Base-by-base conservation (phyloP, 2,329 filamentous ascomycete species). In the Diaporthe sp. region DNA sequence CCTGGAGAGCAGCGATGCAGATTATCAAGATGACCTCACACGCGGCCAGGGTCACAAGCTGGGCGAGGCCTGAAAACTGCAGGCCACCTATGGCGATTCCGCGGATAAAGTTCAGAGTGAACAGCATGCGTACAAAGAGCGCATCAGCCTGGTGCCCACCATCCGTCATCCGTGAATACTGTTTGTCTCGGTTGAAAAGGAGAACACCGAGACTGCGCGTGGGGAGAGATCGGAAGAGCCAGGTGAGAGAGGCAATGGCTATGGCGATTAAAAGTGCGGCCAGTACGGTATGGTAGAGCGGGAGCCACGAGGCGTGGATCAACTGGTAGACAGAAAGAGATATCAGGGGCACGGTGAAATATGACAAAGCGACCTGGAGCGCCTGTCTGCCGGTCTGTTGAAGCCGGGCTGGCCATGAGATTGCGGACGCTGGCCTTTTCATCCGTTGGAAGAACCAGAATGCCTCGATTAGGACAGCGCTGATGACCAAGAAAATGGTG, bases 331-430 rank as follows among this genome's bases (percentile, higher is more conserved):
- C 42, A 6, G 0, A 78, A 0, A 2, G 83, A 0, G 94, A 89
- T 13, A 95, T 88, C 60, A 95, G 87, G 0, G 94, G 94, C 9
- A 95, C 84, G 60, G 95, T 86, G 79, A 96, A 93, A 83, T 92
- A 96, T 82, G 94, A 95, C 85, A 94, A 93, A 9, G 94, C 88
- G 75, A 95, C 89, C 37, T 94, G 90, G 4, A 71, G 67, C 39
- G 57, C 67, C 51, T 71, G 67, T 55, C 49, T 57, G 49, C 49
- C 53, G 28, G 53, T 71, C 34, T 42, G 53, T 71, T 44, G 67
- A 71, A 71, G 37, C 49, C 67, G n/a, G 49, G 3, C 49, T 57
- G 61, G n/a, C 61, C 42, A n/a, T 25, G 67, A 42, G n/a, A 39
- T 9, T 25, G n/a, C 90, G 72, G 89, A 87, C 10, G 44, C 61